These are phyloP conservation scores for Monilinia fructicola DNA, from an alignment of 2,329 filamentous ascomycete species.

Conservation along the genomic window DNA sequence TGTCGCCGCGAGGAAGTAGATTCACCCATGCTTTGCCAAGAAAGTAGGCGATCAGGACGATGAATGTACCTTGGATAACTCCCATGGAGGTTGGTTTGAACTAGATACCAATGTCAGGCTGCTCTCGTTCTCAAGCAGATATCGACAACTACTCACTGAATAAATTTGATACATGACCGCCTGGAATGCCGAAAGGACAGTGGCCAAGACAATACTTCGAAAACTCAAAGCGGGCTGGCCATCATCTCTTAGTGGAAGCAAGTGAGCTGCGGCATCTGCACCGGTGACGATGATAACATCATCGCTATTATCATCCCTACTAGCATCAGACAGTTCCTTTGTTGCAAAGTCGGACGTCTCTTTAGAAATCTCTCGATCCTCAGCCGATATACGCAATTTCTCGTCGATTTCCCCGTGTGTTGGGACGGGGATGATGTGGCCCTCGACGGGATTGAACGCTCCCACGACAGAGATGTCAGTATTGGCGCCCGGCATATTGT, in stretches of 20 bases:
- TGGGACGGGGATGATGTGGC: slow-evolving; percentile 39
- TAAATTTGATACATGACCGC: slow-evolving; percentile 58
- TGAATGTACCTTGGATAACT: slow-evolving; percentile 54
- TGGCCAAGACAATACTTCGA: slow-evolving; percentile 52
- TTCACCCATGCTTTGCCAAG: slow-evolving; percentile 50
- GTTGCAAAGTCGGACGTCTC: slow-evolving; percentile 34
- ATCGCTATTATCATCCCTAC: slow-evolving; percentile 41
- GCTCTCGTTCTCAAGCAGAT: slow-evolving; percentile 10
- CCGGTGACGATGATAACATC: slow-evolving; percentile 53
- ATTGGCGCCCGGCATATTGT: slow-evolving; percentile 28
- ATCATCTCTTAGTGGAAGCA: slow-evolving; percentile 55
- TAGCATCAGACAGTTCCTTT: slow-evolving; percentile 32
- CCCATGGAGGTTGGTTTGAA: slow-evolving; percentile 52
- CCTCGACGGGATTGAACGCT: slow-evolving; percentile 38
- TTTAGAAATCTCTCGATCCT: slow-evolving; percentile 20
- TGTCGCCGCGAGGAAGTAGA: slow-evolving; percentile 53
- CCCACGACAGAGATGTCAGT: slow-evolving; percentile 36
- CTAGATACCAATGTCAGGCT: slow-evolving; percentile 36
- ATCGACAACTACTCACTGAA: slow-evolving; percentile 41
- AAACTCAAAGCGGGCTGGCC: slow-evolving; percentile 53
- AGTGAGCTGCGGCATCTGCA: slow-evolving; percentile 49
- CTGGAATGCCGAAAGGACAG: slow-evolving; percentile 52
- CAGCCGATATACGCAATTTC: slow-evolving; percentile 32
- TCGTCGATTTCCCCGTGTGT: slow-evolving; percentile 40
- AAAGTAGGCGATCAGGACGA: slow-evolving; percentile 58